These are phyloP conservation scores for Lasiosphaeria miniovina DNA, from an alignment of 495 filamentous ascomycete species.

Conservation along the genomic window DNA sequence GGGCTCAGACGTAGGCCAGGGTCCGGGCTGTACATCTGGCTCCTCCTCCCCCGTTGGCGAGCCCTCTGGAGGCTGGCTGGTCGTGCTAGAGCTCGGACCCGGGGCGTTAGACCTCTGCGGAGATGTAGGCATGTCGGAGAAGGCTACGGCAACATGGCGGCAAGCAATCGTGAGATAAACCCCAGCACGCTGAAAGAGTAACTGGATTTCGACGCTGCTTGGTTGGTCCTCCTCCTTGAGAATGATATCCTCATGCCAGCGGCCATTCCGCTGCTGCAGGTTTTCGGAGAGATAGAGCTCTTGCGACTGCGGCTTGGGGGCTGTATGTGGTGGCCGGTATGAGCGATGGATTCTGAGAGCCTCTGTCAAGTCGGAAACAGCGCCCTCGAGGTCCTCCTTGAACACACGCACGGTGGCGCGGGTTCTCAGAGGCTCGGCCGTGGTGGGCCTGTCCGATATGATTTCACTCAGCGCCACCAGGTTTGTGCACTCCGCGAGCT, in stretches of 20 bases:
- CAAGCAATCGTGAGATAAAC: constrained; percentile 69
- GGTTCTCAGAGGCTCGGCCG: constrained; percentile 65
- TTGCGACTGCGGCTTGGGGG: constrained; percentile 34
- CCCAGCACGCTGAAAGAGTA: constrained; percentile 74
- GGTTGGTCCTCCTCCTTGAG: constrained; percentile 68
- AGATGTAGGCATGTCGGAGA: neutral
- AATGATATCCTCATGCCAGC: constrained; percentile 52
- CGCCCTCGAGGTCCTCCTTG: constrained; percentile 68
- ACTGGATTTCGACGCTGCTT: constrained; percentile 65
- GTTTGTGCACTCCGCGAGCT: constrained; percentile 70
- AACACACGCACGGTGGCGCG: constrained; percentile 70
- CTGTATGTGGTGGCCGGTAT: constrained; percentile 42
- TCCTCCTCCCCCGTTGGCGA: constrained; percentile 7
- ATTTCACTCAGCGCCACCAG: constrained; percentile 63
- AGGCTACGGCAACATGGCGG: constrained; percentile 45
- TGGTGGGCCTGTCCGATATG: constrained; percentile 56
- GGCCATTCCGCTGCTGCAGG: constrained; percentile 33
- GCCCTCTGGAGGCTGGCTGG: neutral
- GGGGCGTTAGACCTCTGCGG: no score
- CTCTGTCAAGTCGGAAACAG: constrained; percentile 62
- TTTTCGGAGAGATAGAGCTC: constrained; percentile 35
- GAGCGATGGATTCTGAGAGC: constrained; percentile 59
- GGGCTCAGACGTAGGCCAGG: constrained; percentile 14
- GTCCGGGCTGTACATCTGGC: constrained; percentile 6
- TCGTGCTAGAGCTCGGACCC: neutral